Conservation (phyloP, 495 filamentous ascomycete genomes). For the Monascus purpureus region DNA sequence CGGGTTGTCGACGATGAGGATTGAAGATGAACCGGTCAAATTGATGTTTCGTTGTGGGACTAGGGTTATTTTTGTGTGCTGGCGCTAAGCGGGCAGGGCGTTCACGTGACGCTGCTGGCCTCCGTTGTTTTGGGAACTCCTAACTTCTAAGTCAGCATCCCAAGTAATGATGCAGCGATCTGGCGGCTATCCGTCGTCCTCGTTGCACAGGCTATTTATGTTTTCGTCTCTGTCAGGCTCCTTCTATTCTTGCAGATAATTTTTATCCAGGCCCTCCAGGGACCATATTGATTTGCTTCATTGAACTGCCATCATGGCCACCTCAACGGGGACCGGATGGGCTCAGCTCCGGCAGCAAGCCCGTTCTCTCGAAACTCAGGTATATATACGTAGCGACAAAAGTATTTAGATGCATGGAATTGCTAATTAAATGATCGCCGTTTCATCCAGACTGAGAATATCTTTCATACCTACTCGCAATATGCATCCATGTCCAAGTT, state of each 20-base stretch:
- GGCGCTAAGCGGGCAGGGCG: conserved; percentile 16
- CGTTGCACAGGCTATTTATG: too few species aligned
- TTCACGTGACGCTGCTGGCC: conserved; percentile 17
- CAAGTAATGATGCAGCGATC: too few species aligned
- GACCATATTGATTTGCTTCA: too few species aligned
- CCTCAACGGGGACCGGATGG: conserved; percentile 74
- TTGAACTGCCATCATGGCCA: conserved; percentile 40
- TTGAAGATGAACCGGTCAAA: conserved; percentile 36
- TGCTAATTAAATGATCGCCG: too few species aligned
- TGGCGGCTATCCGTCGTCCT: too few species aligned
- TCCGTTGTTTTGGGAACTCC: neutral
- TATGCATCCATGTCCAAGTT: conserved; percentile 73
- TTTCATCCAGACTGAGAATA: conserved; percentile 90
- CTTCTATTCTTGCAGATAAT: too few species aligned
- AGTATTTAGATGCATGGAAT: neutral
- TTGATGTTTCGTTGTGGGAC: conserved; percentile 37
- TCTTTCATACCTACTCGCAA: conserved; percentile 93
- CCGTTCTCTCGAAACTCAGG: conserved; percentile 81
- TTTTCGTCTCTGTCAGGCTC: too few species aligned
- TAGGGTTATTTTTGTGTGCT: conserved; percentile 34
- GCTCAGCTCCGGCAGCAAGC: conserved; percentile 91
- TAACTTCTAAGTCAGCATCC: neutral
- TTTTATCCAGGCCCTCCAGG: too few species aligned
- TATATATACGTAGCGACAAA: conserved; percentile 30
- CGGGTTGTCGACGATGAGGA: conserved; percentile 36